phyloP scores from a whole-genome alignment of 2,329 filamentous ascomycete species.

The Nannizzia gypsea region DNA sequence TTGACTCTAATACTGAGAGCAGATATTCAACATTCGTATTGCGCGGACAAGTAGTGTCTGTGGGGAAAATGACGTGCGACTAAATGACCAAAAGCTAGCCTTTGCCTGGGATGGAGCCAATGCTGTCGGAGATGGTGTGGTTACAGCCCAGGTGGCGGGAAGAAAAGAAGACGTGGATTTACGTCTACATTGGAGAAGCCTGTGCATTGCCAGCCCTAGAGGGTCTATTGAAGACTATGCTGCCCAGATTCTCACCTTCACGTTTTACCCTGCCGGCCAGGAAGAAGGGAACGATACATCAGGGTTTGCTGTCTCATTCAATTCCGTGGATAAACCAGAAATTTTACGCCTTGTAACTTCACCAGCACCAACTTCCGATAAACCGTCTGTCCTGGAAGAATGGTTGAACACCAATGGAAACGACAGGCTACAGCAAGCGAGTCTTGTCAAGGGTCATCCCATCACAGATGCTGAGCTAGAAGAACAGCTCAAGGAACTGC shows the following conservation, averaged over 20 bases:
- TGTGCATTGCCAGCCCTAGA: conserved; percentile 19
- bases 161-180: conserved; percentile 13
- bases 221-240: conserved; percentile 13
- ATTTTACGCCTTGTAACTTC: conserved; percentile 21
- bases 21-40: conserved; percentile 22
- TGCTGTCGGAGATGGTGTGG: conserved; percentile 18
- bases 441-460: not conserved
- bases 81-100: conserved; percentile 21
- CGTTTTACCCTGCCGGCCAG: conserved; percentile 16
- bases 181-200: conserved; percentile 18
- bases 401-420: conserved; percentile 16
- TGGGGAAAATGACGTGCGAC: conserved; percentile 17
- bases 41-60: conserved; percentile 19
- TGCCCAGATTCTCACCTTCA: conserved; percentile 22
- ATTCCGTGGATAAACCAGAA: conserved; percentile 18
- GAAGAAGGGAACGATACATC: conserved; percentile 16
- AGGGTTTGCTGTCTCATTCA: conserved; percentile 27
- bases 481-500: conserved; percentile 18
- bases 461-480: conserved; percentile 13
- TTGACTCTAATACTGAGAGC: not conserved
- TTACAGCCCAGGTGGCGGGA: conserved; percentile 16
- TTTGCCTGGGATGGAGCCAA: conserved; percentile 17
- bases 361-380: conserved; percentile 16
- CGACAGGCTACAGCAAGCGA: conserved; percentile 7
- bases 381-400: conserved; percentile 13